Conservation (phyloP, 164 flowering plant genomes). For the Euptelea pleiosperma region DNA sequence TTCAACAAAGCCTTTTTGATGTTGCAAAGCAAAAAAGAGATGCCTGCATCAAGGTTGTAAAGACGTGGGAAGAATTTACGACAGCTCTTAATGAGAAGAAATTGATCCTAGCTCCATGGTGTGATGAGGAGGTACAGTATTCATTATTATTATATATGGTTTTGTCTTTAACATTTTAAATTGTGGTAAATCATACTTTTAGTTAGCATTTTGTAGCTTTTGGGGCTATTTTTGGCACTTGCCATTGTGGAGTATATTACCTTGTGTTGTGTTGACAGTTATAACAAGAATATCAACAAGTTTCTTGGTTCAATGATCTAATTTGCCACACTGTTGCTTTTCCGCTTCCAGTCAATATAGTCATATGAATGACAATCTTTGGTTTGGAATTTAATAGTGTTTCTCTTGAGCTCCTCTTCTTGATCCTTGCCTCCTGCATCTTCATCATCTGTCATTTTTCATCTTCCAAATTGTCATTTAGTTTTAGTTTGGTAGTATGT, state of each 20-base stretch:
- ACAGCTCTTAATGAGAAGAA: constrained; percentile 66
- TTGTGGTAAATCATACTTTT: neutral
- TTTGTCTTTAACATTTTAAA: neutral
- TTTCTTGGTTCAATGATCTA: no score
- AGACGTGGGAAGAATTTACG: constrained; percentile 77
- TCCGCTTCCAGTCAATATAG: no score
- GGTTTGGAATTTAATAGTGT: no score
- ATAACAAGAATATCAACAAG: no score
- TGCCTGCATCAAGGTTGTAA: constrained; percentile 50
- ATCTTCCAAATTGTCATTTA: neutral
- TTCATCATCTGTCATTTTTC: neutral
- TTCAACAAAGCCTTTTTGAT: constrained; percentile 64
- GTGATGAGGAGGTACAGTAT: constrained; percentile 68
- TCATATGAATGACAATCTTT: no score
- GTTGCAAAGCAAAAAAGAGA: constrained; percentile 71
- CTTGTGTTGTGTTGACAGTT: no score
- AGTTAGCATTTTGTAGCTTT: neutral
- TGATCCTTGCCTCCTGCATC: no score
- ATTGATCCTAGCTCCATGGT: constrained; percentile 86
- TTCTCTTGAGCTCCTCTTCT: no score
- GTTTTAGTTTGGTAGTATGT: no score
- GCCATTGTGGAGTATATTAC: no score
- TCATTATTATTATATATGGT: neutral
- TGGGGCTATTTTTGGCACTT: no score
- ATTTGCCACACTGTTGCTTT: no score